Evolutionary conservation across 2,329 filamentous ascomycete species (phyloP).

Genomic region (Penicillium sp.): DNA sequence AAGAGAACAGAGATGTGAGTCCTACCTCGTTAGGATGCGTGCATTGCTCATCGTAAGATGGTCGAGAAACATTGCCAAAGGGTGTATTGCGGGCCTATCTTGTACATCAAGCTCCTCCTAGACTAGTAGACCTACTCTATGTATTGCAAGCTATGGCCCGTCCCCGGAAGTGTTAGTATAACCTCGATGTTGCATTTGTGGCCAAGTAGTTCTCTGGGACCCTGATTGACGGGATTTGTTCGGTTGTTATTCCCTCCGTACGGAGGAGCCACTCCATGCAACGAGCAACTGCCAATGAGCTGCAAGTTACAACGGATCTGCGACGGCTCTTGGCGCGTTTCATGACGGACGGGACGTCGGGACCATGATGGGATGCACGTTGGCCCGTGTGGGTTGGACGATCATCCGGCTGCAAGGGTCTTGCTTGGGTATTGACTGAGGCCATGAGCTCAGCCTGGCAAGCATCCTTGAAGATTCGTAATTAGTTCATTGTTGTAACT

Average conservation of each 20-base stretch:
- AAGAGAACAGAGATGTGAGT: background rate
- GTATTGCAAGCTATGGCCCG: too few species aligned
- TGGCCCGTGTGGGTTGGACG: conserved; percentile 24
- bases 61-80: too few species aligned
- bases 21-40: too few species aligned
- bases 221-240: background rate
- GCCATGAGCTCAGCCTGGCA: background rate
- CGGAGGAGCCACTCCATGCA: background rate
- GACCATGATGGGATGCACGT: conserved; percentile 18
- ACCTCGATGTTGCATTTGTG: background rate
- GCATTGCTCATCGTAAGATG: too few species aligned
- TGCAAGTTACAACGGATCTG: conserved; percentile 23
- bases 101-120: too few species aligned
- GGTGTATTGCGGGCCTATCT: too few species aligned
- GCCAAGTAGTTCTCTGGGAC: background rate
- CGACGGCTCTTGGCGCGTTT: conserved; percentile 25
- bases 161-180: too few species aligned
- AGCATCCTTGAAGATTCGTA: background rate
- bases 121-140: too few species aligned
- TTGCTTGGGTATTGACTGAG: background rate
- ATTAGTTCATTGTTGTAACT: background rate
- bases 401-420: conserved; percentile 8
- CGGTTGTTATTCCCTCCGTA: background rate
- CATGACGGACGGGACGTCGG: conserved; percentile 23
- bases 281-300: conserved; percentile 1